A percentile compares a stretch with the other conserved stretches of the same genome.
Evolutionary conservation across 805 yeast genomes (phyloP).

Genomic region (Ogataea nonfermentans): DNA sequence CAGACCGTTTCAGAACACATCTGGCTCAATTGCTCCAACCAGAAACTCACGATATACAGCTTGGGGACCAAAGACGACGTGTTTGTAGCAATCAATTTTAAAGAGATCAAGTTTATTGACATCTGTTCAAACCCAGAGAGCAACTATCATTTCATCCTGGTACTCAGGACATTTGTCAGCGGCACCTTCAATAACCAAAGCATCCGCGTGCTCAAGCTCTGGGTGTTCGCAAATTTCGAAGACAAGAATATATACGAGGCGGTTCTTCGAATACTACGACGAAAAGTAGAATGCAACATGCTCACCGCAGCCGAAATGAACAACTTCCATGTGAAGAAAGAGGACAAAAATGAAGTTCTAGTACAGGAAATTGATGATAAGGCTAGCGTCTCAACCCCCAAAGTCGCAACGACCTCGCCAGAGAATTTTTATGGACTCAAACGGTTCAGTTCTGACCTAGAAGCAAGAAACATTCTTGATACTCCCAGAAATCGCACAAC

Average conservation of each 20-base stretch:
- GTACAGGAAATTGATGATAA: no score
- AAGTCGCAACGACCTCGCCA: conserved; percentile 10
- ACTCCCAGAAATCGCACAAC: conserved; percentile 8
- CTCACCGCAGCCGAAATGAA: conserved; percentile 14
- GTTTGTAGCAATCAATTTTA: conserved; percentile 8
- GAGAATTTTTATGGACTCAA: conserved; percentile 12
- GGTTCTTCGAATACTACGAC: conserved; percentile 1
- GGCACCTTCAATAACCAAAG: conserved; percentile 8
- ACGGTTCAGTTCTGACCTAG: conserved; percentile 10
- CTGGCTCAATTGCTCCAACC: conserved; percentile 4
- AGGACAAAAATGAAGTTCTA: not conserved
- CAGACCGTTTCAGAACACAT: conserved; percentile 10
- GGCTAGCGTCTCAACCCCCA: not conserved
- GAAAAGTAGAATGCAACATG: conserved; percentile 7
- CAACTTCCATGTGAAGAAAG: conserved; percentile 9
- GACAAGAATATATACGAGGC: conserved; percentile 9
- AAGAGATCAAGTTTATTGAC: conserved; percentile 9
- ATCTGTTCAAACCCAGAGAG: conserved; percentile 14
- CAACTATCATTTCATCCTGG: conserved; percentile 9
- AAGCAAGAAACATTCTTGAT: conserved; percentile 12
- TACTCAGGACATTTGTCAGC: conserved; percentile 2
- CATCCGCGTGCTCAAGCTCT: conserved; percentile 8
- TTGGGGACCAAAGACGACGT: conserved; percentile 5
- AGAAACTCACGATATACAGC: conserved; percentile 7
- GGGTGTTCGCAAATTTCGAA: conserved; percentile 12